Conservation (phyloP, 371 early-diverging fungal species). For the Syncephalastrum sp. region DNA sequence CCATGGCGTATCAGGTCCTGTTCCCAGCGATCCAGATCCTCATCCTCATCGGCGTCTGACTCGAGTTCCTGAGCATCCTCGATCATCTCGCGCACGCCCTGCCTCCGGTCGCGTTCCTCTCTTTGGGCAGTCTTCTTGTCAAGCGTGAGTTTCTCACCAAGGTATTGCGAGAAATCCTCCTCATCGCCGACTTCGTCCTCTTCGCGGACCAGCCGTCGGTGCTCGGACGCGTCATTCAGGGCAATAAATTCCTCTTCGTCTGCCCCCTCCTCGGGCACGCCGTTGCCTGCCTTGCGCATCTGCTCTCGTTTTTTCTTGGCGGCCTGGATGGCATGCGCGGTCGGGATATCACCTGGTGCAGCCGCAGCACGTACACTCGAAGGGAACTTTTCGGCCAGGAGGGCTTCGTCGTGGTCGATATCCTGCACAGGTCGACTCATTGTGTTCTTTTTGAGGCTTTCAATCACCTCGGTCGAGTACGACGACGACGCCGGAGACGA, state of each 20-base stretch:
- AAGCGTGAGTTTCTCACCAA: constrained; percentile 41
- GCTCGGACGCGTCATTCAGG: constrained; percentile 25
- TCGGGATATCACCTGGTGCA: constrained; percentile 34
- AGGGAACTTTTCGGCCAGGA: constrained; percentile 47
- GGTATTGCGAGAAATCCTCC: constrained; percentile 53
- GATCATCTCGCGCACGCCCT: constrained; percentile 54
- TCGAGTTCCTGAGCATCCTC: constrained; percentile 55
- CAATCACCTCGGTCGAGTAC: constrained; percentile 31
- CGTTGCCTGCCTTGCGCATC: constrained; percentile 32
- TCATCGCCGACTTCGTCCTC: constrained; percentile 56
- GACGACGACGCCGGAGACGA: constrained; percentile 5
- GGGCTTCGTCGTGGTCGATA: constrained; percentile 21
- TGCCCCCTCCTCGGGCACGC: constrained; percentile 11
- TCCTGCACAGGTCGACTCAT: constrained; percentile 30
- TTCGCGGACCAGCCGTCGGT: constrained; percentile 49
- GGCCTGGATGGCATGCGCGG: constrained; percentile 46
- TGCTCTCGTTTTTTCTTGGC: constrained; percentile 57
- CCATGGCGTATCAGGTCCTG: constrained; percentile 66
- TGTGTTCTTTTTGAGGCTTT: constrained; percentile 37
- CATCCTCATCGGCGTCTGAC: constrained; percentile 51
- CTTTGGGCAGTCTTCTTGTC: constrained; percentile 38
- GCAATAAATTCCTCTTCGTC: constrained; percentile 44
- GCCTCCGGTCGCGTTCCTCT: constrained; percentile 40
- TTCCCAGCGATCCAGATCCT: constrained; percentile 70
- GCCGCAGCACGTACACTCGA: constrained; percentile 23